Conservation (phyloP, 139 green algal genomes). For the Chlorella ohadii region DNA sequence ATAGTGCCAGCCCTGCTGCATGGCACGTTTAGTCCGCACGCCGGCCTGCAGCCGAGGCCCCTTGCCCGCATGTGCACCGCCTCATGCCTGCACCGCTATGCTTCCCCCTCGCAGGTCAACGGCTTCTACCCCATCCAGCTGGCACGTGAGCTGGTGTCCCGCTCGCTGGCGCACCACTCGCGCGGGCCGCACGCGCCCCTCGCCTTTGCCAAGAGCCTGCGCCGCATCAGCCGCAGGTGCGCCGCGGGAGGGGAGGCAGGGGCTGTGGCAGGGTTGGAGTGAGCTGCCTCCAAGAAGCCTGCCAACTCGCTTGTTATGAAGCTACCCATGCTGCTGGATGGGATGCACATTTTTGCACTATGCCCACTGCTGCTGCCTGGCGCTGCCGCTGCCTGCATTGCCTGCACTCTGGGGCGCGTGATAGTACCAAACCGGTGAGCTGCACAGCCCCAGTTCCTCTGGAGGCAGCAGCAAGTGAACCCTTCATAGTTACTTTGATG, state of each 20-base stretch:
- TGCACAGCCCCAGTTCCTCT: too few relatives aligned
- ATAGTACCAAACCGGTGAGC: not conserved
- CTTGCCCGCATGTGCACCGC: too few relatives aligned
- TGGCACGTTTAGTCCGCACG: not conserved
- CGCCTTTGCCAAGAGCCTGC: slow-evolving; percentile 57
- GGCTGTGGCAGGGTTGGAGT: not conserved
- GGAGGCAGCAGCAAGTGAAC: not conserved
- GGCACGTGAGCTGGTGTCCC: slow-evolving; percentile 61
- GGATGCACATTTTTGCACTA: not conserved
- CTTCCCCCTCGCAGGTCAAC: not conserved
- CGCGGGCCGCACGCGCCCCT: slow-evolving; percentile 48
- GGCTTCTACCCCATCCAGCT: slow-evolving; percentile 62
- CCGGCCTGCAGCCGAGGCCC: too few relatives aligned
- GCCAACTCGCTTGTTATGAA: too few relatives aligned
- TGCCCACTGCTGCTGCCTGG: too few relatives aligned
- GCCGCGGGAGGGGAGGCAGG: not conserved
- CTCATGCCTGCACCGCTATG: too few relatives aligned
- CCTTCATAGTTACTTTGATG: not conserved
- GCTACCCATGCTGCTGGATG: not conserved
- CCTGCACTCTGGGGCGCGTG: not conserved
- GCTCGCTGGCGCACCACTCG: slow-evolving; percentile 43
- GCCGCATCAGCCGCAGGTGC: slow-evolving; percentile 64
- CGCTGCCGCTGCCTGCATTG: too few relatives aligned
- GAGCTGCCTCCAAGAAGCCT: too few relatives aligned
- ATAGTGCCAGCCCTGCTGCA: not conserved